Conservation (phyloP, 345 rosid genomes). For the Melastoma malabathricum region DNA sequence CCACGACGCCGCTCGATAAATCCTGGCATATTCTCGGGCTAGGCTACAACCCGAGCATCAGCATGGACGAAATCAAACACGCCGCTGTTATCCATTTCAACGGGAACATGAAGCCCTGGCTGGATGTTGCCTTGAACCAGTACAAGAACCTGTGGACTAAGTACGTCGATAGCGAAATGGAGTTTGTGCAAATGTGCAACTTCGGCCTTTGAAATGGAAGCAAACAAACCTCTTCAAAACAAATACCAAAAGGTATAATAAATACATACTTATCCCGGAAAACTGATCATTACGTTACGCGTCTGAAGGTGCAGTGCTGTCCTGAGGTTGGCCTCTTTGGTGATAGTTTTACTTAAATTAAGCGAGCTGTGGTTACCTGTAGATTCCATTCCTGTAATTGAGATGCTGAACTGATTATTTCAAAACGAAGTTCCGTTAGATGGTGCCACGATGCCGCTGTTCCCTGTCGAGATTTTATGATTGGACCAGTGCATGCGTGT, state of each 20-base stretch:
- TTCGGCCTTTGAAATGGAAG: constrained; percentile 53
- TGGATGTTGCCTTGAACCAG: constrained; percentile 81
- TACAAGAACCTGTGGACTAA: constrained; percentile 84
- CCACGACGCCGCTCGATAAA: constrained; percentile 73
- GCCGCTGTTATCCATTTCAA: constrained; percentile 90
- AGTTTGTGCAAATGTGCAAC: constrained; percentile 69
- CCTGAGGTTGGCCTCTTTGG: background rate
- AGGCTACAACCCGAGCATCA: constrained; percentile 78
- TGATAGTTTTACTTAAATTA: too few species aligned
- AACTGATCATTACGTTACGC: background rate
- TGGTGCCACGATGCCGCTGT: too few species aligned
- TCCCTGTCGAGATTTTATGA: too few species aligned
- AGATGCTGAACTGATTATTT: too few species aligned
- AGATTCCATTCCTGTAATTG: too few species aligned
- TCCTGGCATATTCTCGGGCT: constrained; percentile 93
- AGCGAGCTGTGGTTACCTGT: too few species aligned
- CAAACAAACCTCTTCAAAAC: constrained; percentile 5
- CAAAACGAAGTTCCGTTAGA: too few species aligned
- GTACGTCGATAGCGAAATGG: constrained; percentile 72
- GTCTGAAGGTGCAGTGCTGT: background rate
- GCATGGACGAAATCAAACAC: constrained; percentile 66
- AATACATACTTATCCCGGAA: constrained; percentile 20
- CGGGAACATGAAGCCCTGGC: constrained; percentile 98
- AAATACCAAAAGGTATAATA: constrained; percentile 10
- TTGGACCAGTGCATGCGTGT: too few species aligned